Conservation (phyloP, 768 basidiomycete genomes). For the Tylopilus vinaceipallidus region DNA sequence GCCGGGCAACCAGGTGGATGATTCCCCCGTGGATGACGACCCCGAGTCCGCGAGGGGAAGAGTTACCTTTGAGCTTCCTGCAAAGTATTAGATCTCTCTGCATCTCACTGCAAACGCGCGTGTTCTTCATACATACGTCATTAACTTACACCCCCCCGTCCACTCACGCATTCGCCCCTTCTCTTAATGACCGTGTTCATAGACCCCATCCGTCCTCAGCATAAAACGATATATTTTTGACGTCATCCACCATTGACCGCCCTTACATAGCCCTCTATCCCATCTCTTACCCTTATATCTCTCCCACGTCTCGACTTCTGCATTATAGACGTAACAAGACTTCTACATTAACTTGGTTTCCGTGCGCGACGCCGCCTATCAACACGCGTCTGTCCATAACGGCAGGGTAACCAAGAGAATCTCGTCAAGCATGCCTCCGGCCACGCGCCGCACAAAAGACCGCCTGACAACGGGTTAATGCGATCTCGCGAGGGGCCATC, state of each 20-base stretch:
- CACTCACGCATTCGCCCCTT: no score
- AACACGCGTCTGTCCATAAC: constrained; percentile 4
- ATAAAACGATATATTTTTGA: no score
- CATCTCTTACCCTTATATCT: no score
- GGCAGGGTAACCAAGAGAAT: constrained; percentile 16
- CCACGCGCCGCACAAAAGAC: constrained; percentile 26
- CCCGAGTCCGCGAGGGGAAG: constrained; percentile 13
- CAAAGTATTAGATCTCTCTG: constrained; percentile 5
- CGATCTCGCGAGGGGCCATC: constrained; percentile 31
- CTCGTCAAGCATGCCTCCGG: constrained; percentile 32
- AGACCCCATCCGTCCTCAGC: no score
- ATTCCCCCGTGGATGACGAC: constrained; percentile 13
- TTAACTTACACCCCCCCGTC: background rate
- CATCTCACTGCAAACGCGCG: background rate
- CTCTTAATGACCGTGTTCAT: no score
- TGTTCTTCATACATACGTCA: constrained; percentile 1
- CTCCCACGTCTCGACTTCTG: no score
- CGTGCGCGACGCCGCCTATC: background rate
- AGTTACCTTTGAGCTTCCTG: constrained; percentile 21
- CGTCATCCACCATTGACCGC: no score
- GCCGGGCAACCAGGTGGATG: constrained; percentile 6
- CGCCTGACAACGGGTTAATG: constrained; percentile 15
- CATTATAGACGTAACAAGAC: no score
- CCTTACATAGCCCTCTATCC: no score
- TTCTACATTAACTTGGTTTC: background rate